Evolutionary conservation across 495 filamentous ascomycete species (phyloP).

Genomic region (Aspergillus sclerotioniger): DNA sequence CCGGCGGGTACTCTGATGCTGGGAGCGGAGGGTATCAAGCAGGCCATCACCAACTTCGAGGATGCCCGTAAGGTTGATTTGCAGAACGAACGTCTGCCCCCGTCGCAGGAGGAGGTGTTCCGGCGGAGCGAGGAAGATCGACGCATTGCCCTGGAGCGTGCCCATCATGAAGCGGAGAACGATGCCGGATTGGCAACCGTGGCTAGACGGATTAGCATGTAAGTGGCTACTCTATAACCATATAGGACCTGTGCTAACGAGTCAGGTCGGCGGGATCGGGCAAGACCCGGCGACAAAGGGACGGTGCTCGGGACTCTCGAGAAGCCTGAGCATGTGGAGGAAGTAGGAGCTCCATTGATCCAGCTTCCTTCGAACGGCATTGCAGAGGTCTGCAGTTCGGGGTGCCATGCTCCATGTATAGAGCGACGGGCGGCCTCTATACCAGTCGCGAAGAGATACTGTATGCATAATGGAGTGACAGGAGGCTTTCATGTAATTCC

Average conservation of each 20-base stretch:
- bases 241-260: constrained; percentile 8
- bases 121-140: constrained; percentile 75
- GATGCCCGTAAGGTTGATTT: constrained; percentile 97
- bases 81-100: constrained; percentile 92
- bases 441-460: constrained; percentile 14
- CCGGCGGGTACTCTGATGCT: constrained; percentile 97
- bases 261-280: constrained; percentile 40
- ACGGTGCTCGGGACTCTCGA: constrained; percentile 26
- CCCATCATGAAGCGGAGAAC: constrained; percentile 83
- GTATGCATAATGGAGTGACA: constrained; percentile 21
- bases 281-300: constrained; percentile 35
- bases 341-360: constrained; percentile 5
- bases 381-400: neutral
- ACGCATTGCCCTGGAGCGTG: constrained; percentile 77
- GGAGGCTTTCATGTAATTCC: constrained; percentile 20
- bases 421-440: neutral
- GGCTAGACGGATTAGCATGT: constrained; percentile 94
- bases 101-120: constrained; percentile 86
- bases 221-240: constrained; percentile 38
- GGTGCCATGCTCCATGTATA: neutral
- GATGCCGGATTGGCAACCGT: constrained; percentile 80
- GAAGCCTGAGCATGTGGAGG: constrained; percentile 13
- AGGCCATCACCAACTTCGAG: constrained; percentile 96
- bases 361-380: constrained; percentile 6
- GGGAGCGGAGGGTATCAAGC: constrained; percentile 96